Base-by-base conservation (phyloP, 805 yeast genomes). In the Starmerella kuoi region DNA sequence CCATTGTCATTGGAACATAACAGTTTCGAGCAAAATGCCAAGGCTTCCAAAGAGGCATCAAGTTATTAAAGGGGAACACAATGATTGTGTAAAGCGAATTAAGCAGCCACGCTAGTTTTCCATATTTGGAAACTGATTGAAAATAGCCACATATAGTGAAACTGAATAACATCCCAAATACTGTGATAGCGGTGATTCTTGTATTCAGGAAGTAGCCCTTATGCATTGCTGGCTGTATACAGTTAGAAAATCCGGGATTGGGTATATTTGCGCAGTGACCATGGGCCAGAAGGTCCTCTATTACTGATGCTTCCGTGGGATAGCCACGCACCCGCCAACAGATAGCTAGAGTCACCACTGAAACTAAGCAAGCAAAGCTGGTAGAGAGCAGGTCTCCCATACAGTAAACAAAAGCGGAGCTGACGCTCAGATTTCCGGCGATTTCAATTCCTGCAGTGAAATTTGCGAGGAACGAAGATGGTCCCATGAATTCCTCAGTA, bases 41-140 rank as follows among this genome's bases (percentile, higher is more conserved):
- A 1, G 59, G 56, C 32, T 32, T 24, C 47, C 55, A 58, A n/a
- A 42, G 45, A 0, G 62, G 62, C 25, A 41, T 34, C 24, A 52
- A 21, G 25, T 52, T 49, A 19, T 45, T 45, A 24, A 51, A 45
- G 20, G 55, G 40, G 25, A 49, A 28, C 12, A 51, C 40, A 4
- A 50, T 48, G 27, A 58, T 52, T 14, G 50, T 42, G 18, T 40
- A 40, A 14, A 60, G 53, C 5, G 50, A 41, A 14, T 55, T 54
- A 6, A 56, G 36, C 20, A 57, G 49, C 42, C 49, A 47, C 14
- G 59, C 54, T 2, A 52, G 36, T 27, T 46, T 46, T 20, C 50
- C 51, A 18, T 53, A 48, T 21, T 34, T 50, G 28, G 48, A 44
- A 14, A 34, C 18, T 1, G 45, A 43, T 15, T 49, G 50, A 19